Evolutionary conservation across 805 yeast species (phyloP).

Genomic region (Clavispora fructus): DNA sequence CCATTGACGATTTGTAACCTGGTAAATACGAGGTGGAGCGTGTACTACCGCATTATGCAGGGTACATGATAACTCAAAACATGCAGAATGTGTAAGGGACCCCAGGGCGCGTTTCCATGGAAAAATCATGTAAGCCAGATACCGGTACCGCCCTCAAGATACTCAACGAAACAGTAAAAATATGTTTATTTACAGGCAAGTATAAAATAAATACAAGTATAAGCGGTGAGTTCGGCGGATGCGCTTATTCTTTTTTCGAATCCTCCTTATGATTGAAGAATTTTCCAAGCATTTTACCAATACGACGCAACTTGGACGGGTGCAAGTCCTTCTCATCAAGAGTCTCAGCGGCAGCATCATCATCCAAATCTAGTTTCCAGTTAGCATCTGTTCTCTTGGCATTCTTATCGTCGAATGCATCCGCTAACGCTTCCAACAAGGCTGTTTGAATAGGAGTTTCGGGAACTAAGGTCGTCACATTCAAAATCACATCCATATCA

Average conservation of each 20-base stretch:
- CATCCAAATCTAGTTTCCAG: constrained; percentile 27
- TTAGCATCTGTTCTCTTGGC: constrained; percentile 65
- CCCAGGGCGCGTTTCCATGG: no score
- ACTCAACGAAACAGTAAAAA: background rate
- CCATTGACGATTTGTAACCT: background rate
- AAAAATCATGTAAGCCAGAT: no score
- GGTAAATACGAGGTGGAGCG: background rate
- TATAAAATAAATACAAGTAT: background rate
- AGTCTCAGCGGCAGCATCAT: constrained; percentile 13
- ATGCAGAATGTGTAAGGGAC: background rate
- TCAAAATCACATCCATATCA: constrained; percentile 68
- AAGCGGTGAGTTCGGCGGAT: background rate
- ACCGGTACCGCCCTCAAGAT: no score
- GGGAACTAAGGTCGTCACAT: constrained; percentile 69
- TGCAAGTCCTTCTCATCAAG: constrained; percentile 36
- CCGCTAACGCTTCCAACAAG: constrained; percentile 90
- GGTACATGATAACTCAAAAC: background rate
- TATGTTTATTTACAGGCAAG: background rate
- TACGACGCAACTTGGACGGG: constrained; percentile 48
- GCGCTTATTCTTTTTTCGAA: constrained; percentile 3
- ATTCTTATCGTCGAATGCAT: constrained; percentile 70
- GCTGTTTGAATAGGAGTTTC: constrained; percentile 81
- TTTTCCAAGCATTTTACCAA: constrained; percentile 54
- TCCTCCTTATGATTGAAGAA: constrained; percentile 45
- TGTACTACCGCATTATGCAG: background rate